Evolutionary conservation across 2,329 filamentous ascomycete genomes (phyloP), one percentile per base, ranked within the genome.

Genomic region (Ambrosiella xylebori): DNA sequence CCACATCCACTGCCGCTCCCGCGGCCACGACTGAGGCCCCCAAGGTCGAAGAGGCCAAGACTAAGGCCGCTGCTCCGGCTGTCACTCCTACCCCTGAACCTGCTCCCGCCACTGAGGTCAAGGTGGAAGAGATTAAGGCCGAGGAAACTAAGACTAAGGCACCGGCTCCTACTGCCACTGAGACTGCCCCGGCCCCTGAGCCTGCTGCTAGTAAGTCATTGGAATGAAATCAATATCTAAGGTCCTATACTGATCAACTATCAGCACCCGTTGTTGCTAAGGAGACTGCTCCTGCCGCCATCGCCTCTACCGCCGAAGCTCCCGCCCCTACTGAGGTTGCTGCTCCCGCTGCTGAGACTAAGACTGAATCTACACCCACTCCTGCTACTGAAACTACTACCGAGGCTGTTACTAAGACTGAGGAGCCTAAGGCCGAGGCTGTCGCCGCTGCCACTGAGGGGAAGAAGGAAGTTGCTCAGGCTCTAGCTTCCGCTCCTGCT

Each of bases 91-190:
- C 64, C 45, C 66, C 67, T 54, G 64, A 63, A 61, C 64, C 63
- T 59, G 62, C 62, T 12, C 63, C 65, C 57, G 63, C 65, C 27
- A 63, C 63, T 39, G 61, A 63, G 11, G 59, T 63, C 36, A 62
- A 69, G 44, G 62, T 64, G 4, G 65, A 68, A 50, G 63, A 65
- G 12, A 61, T 64, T 58, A 65, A 67, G 44, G 62, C 65, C 4
- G 65, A 68, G 51, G 63, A 65, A 11, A 61, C 65, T 57, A 65
- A 67, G 64, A 63, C 64, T 52, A 55, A 52, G 13, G 17, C 54
- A 39, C 39, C 41, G 37, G 49, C 36, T 44, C 19, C 44, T 44
- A 40, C 49, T n/a, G n/a, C 57, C 35, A 39, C 47, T 40, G 57
- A 58, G 57, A 54, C 57, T 50, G 36, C 51, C n/a, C 47, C 58